A percentile compares a stretch with the other conserved stretches of the same genome.
phyloP scores from a whole-genome alignment of 2,329 filamentous ascomycete genomes.

The Xenoacremonium recifei region DNA sequence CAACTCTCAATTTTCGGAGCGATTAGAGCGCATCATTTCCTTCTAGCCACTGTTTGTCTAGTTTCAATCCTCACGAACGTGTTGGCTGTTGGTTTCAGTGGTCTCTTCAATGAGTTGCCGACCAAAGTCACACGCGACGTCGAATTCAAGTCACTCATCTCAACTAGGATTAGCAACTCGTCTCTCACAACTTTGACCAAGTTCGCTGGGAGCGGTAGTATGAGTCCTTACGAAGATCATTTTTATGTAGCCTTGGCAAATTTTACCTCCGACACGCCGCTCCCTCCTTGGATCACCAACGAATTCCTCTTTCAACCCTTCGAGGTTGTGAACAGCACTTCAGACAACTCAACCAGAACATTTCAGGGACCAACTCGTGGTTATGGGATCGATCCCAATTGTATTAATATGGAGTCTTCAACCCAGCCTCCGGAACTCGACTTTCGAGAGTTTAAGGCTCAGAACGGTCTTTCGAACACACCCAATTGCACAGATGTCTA shows the following conservation, averaged over 20 bases:
- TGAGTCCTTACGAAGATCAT: constrained; percentile 21
- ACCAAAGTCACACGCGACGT: constrained; percentile 3
- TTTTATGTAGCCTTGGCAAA: constrained; percentile 44
- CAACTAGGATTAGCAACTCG: constrained; percentile 18
- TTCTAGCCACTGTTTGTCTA: constrained; percentile 45
- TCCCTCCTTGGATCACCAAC: constrained; percentile 50
- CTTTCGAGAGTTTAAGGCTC: too few species aligned
- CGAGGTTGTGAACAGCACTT: too few species aligned
- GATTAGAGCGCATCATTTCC: constrained; percentile 39
- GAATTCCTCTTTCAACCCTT: constrained; percentile 49
- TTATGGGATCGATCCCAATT: constrained; percentile 24
- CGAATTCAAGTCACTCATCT: constrained; percentile 12
- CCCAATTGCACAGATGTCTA: too few species aligned
- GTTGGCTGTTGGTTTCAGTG: constrained; percentile 50
- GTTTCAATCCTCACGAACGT: constrained; percentile 52
- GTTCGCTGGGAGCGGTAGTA: fast-evolving
- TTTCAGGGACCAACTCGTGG: too few species aligned
- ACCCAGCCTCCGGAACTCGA: too few species aligned
- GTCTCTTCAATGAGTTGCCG: constrained; percentile 44
- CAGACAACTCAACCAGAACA: too few species aligned
- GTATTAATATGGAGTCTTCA: too few species aligned
- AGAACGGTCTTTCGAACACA: too few species aligned
- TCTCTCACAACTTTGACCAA: constrained; percentile 7
- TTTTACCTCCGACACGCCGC: constrained; percentile 35
- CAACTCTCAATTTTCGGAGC: constrained; percentile 50